Base-by-base conservation (phyloP, 768 basidiomycete genomes). In the Scleroderma bovista region DNA sequence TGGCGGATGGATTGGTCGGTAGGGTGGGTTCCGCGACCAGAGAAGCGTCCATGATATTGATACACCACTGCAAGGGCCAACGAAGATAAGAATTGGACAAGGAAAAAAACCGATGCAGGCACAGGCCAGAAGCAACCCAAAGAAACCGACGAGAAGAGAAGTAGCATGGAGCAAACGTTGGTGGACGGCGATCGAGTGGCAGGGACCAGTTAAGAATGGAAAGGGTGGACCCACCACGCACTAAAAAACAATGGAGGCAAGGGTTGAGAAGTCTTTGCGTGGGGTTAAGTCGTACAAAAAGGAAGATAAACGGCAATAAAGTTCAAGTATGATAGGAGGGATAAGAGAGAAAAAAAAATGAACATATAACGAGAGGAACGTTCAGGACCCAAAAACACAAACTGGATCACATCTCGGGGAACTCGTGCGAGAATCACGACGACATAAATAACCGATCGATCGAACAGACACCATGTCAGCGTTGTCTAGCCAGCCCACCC, bases 381-480 rank as follows among this genome's bases (percentile, higher is more conserved):
- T 69, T 66, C 66, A 66, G 60, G 64, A 75, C 68, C 66, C 74
- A 71, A 72, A 64, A 73, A 69, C 66, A 72, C 67, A 68, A 29
- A 29, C 4, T 29, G 53, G 50, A 51, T 48, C 51, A 52, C 15
- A 65, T 61, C 70, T 64, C 60, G 50, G 59, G 60, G 58, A 46
- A 54, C 57, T 54, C 55, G 53, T 47, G 54, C 51, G 50, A 50
- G 47, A 52, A 50, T 55, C 56, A 56, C 57, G 54, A 55, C 55
- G 60, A 57, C 56, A 64, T 63, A 65, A 66, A 65, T 69, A 69
- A 65, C 63, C 65, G 22, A 40, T 40, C 39, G 22, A 40, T 19
- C 13, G 16, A 20, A 15, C 13, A 34, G 7, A 29, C 16, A 15
- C 24, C 31, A 7, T 29, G 23, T 33, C 8, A 36, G 17, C 46